A percentile compares a stretch with the other conserved stretches of the same genome.
These are phyloP conservation scores for Neoboletus brunneissimus DNA, from an alignment of 768 basidiomycete species.

Conservation along the genomic window DNA sequence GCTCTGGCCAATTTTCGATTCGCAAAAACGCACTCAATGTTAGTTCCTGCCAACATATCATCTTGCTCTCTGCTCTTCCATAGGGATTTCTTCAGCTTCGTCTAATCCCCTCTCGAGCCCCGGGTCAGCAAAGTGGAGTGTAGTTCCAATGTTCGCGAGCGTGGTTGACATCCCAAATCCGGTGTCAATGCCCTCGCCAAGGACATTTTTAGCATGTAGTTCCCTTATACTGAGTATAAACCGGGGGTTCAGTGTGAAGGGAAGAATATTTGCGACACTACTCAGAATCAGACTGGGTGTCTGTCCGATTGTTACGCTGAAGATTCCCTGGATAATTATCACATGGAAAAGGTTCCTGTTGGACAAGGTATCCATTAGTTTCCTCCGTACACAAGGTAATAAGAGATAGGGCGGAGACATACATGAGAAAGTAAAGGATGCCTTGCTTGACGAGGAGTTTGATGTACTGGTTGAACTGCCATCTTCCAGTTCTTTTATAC, in stretches of 20 bases:
- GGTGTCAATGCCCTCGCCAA: neutral
- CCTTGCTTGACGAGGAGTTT: slow-evolving; percentile 4
- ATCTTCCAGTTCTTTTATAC: neutral
- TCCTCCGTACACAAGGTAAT: too few relatives aligned
- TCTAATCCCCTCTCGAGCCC: neutral
- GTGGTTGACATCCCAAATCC: slow-evolving; percentile 5
- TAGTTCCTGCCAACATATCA: neutral
- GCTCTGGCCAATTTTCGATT: too few relatives aligned
- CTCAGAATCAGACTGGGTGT: neutral
- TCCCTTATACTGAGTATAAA: slow-evolving; percentile 9
- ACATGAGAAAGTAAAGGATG: slow-evolving; percentile 9
- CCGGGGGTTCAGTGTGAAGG: slow-evolving; percentile 1
- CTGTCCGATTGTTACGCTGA: neutral
- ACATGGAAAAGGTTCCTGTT: neutral
- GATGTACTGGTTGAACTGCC: slow-evolving; percentile 8
- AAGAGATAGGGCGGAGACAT: neutral
- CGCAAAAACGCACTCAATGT: neutral
- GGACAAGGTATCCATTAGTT: neutral
- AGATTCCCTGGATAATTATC: neutral
- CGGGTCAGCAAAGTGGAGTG: neutral
- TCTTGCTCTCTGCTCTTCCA: neutral
- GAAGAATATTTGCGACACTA: neutral
- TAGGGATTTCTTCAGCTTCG: neutral
- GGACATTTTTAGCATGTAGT: neutral
- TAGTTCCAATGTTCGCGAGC: neutral